These are phyloP conservation scores for Fulvia fulva DNA, from an alignment of 2,329 filamentous ascomycete species.

Conservation along the genomic window DNA sequence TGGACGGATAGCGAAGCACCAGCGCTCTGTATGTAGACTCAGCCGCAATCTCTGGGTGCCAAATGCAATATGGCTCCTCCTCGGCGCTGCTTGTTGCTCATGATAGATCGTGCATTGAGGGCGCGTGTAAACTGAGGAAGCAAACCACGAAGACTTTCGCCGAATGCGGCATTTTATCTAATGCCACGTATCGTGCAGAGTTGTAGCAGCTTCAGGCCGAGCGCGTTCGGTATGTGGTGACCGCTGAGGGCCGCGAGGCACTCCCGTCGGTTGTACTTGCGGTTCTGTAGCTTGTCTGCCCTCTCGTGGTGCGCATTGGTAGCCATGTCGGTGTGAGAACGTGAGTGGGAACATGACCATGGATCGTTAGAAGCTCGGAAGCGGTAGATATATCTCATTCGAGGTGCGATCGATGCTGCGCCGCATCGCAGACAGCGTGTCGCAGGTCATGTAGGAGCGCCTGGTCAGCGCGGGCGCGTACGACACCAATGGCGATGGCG, in stretches of 20 bases:
- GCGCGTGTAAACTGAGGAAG: slow-evolving; percentile 20
- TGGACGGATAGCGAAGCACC: slow-evolving; percentile 28
- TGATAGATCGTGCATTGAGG: slow-evolving; percentile 36
- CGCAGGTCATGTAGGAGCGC: not conserved
- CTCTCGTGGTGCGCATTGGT: not conserved
- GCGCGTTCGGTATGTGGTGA: not conserved
- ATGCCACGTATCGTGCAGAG: slow-evolving; percentile 15
- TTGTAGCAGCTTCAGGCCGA: slow-evolving; percentile 1
- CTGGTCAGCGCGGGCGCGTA: not conserved
- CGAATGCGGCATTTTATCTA: slow-evolving; percentile 18
- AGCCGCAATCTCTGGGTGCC: slow-evolving; percentile 37
- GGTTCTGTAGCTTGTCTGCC: not conserved
- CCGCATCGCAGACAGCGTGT: not conserved
- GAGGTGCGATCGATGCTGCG: not conserved
- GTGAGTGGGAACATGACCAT: not conserved
- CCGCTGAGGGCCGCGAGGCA: slow-evolving; percentile 2
- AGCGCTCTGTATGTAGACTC: slow-evolving; percentile 38
- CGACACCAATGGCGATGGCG: not conserved
- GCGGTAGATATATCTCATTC: not conserved
- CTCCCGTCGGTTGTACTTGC: not conserved
- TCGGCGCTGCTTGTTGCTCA: slow-evolving; percentile 32
- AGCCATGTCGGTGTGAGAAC: not conserved
- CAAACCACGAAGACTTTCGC: slow-evolving; percentile 8
- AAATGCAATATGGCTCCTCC: slow-evolving; percentile 41
- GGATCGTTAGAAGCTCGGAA: no score